Conservation (phyloP, 805 yeast genomes). For the Wickerhamomyces xylosicus region DNA sequence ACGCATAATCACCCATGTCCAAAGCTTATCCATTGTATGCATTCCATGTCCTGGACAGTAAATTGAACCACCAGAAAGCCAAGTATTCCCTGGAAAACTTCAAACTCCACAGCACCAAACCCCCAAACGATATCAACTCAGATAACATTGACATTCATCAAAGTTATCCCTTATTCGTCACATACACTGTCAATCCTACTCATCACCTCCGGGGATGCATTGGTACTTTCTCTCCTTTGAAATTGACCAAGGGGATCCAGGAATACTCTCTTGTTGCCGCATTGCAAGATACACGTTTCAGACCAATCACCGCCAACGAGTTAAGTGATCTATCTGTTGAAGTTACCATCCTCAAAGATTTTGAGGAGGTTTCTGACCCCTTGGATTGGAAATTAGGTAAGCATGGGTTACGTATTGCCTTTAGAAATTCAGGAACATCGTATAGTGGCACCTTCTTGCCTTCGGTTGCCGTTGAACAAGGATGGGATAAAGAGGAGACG, state of each 20-base stretch:
- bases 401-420: slow-evolving; percentile 67
- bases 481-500: slow-evolving; percentile 70
- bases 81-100: background rate
- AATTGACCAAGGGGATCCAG: slow-evolving; percentile 2
- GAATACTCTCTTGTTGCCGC: slow-evolving; percentile 32
- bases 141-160: slow-evolving; percentile 1
- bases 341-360: slow-evolving; percentile 59
- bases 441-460: slow-evolving; percentile 82
- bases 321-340: slow-evolving; percentile 32
- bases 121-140: slow-evolving; percentile 10
- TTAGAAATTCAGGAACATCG: slow-evolving; percentile 27
- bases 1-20: background rate
- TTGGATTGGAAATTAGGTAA: slow-evolving; percentile 73
- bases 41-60: slow-evolving; percentile 18
- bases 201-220: slow-evolving; percentile 76
- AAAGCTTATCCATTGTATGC: slow-evolving; percentile 21
- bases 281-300: slow-evolving; percentile 67
- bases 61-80: background rate
- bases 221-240: slow-evolving; percentile 56
- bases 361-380: slow-evolving; percentile 39
- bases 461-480: slow-evolving; percentile 80
- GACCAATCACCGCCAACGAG: slow-evolving; percentile 50
- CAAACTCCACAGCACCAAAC: background rate
- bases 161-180: slow-evolving; percentile 66
- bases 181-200: slow-evolving; percentile 54